phyloP scores from a whole-genome alignment of 805 yeast species.

The Teunomyces panamensis region DNA sequence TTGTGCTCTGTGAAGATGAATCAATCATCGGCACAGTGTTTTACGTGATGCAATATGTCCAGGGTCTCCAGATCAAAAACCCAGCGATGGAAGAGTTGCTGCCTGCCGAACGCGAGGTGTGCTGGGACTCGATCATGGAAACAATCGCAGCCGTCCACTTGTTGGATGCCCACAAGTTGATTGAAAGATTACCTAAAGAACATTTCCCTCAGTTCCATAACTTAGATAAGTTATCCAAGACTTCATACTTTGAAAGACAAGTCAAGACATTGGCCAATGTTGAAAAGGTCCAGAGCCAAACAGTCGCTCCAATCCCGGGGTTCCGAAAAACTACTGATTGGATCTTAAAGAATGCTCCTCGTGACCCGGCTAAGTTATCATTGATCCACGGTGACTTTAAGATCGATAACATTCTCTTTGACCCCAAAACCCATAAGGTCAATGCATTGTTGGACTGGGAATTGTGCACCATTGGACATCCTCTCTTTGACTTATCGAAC shows the following conservation, averaged over 20 bases:
- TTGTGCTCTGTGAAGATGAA: slow-evolving; percentile 56
- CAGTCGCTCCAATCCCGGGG: slow-evolving; percentile 48
- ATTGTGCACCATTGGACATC: slow-evolving; percentile 62
- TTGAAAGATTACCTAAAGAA: slow-evolving; percentile 39
- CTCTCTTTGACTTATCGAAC: slow-evolving; percentile 59
- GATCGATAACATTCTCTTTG: slow-evolving; percentile 60
- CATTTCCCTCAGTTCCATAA: slow-evolving; percentile 45
- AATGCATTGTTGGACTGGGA: slow-evolving; percentile 66
- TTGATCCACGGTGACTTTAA: slow-evolving; percentile 66
- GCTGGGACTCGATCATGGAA: slow-evolving; percentile 50
- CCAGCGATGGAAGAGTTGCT: slow-evolving; percentile 44
- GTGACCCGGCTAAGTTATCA: slow-evolving; percentile 41
- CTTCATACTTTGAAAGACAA: slow-evolving; percentile 53
- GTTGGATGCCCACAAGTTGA: slow-evolving; percentile 42
- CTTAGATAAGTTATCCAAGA: slow-evolving; percentile 12
- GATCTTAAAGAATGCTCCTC: slow-evolving; percentile 43
- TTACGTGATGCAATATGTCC: slow-evolving; percentile 58
- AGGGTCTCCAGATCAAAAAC: slow-evolving; percentile 55
- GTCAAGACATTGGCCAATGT: slow-evolving; percentile 45
- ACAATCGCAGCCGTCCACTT: slow-evolving; percentile 50
- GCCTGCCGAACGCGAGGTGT: slow-evolving; percentile 17
- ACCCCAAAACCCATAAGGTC: slow-evolving; percentile 49
- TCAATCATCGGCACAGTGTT: slow-evolving; percentile 52
- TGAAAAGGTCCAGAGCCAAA: slow-evolving; percentile 32
- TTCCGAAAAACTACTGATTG: slow-evolving; percentile 42